Conservation (phyloP, 176 grass and related monocot species). For the Aechmea fasciata region DNA sequence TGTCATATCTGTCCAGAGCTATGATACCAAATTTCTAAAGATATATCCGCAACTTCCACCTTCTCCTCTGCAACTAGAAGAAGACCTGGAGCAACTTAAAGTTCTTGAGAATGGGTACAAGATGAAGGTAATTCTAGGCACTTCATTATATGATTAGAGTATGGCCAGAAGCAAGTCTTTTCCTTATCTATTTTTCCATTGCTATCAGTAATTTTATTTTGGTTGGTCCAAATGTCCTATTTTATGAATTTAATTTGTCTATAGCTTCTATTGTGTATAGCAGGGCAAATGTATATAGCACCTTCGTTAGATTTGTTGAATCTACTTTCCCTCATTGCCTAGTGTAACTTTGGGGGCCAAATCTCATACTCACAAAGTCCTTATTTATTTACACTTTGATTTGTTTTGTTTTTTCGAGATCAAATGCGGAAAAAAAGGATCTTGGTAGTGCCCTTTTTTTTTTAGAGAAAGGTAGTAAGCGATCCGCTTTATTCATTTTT, state of each 20-base stretch:
- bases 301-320: background rate
- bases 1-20: conserved; percentile 38
- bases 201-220: too few species aligned
- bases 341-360: too few species aligned
- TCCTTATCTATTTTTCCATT: too few species aligned
- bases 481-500: too few species aligned
- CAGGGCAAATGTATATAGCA: background rate
- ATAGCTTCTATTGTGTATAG: too few species aligned
- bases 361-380: conserved; percentile 8
- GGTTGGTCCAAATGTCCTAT: too few species aligned
- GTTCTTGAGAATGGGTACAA: conserved; percentile 90
- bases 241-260: too few species aligned
- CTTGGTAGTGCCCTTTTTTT: too few species aligned
- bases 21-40: conserved; percentile 85
- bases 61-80: conserved; percentile 77
- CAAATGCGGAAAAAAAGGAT: too few species aligned
- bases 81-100: conserved; percentile 97
- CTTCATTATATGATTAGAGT: background rate
- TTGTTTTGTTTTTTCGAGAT: background rate
- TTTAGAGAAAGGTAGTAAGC: too few species aligned
- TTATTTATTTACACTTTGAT: background rate
- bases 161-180: too few species aligned
- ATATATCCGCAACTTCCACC: conserved; percentile 66
- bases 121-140: conserved; percentile 74
- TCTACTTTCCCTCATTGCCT: background rate